Percentiles rank a stretch among this genome's conserved stretches.
Conservation (phyloP, 495 filamentous ascomycete genomes). For the Trichoderma erinaceum region DNA sequence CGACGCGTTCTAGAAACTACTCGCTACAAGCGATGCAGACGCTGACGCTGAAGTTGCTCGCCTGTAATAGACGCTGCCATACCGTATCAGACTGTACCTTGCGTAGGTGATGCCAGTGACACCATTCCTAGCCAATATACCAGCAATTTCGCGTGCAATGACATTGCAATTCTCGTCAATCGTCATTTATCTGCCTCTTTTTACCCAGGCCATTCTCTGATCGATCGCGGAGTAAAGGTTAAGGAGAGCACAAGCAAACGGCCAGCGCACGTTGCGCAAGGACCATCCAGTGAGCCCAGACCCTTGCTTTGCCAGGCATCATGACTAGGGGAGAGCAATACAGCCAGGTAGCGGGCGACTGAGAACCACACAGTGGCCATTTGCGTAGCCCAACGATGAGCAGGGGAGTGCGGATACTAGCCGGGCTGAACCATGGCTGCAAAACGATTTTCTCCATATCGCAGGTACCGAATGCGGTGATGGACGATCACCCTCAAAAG, state of each 20-base stretch:
- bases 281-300: not conserved
- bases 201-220: not conserved
- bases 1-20: not conserved
- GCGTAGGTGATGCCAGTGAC: no score
- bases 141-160: not conserved
- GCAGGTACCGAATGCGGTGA: constrained; percentile 2
- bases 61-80: not conserved
- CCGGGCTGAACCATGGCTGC: not conserved
- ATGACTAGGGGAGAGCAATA: not conserved
- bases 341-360: not conserved
- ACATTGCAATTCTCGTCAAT: not conserved
- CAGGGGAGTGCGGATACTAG: constrained; percentile 8
- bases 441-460: constrained; percentile 10
- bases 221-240: not conserved
- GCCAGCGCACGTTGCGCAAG: not conserved
- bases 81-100: not conserved
- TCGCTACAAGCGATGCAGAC: not conserved
- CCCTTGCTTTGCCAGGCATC: not conserved
- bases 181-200: not conserved
- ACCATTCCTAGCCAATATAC: not conserved
- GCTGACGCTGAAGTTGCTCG: not conserved
- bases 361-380: constrained; percentile 6
- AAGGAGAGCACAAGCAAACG: not conserved
- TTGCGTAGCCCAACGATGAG: not conserved
- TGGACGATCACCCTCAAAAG: not conserved